phyloP scores from a whole-genome alignment of 73 alveolate species.

The Symbiodinium natans region DNA sequence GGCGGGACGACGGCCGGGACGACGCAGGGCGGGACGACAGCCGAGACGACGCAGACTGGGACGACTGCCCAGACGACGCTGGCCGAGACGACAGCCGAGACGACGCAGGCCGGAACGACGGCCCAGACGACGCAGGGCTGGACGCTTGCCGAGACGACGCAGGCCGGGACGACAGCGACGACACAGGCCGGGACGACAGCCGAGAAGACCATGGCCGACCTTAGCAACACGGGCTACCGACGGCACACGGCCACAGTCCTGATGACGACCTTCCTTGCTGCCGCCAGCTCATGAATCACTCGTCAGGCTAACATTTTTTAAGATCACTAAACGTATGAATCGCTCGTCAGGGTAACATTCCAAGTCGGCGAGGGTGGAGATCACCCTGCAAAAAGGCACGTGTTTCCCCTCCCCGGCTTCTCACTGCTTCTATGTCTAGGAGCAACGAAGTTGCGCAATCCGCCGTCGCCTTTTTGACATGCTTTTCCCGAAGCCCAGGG shows the following conservation, averaged over 20 bases:
- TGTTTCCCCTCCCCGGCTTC: not conserved
- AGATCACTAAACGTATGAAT: not conserved
- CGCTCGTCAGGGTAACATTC: not conserved
- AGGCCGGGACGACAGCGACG: not conserved
- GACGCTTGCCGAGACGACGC: not conserved
- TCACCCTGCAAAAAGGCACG: not conserved
- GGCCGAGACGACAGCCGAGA: no score
- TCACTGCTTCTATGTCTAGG: not conserved
- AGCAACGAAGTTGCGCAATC: not conserved
- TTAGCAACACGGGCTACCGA: not conserved
- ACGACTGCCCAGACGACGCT: no score
- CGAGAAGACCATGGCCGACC: not conserved
- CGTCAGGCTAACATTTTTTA: not conserved
- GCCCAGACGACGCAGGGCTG: no score
- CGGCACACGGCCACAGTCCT: constrained; percentile 1
- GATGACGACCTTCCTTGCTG: not conserved
- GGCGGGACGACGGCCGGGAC: not conserved
- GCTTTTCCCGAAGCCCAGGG: not conserved
- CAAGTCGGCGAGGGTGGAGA: constrained; percentile 10
- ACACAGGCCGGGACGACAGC: not conserved
- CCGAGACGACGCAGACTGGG: not conserved
- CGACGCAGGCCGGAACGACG: no score
- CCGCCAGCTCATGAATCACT: not conserved
- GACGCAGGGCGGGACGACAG: not conserved
- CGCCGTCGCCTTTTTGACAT: not conserved